These are phyloP conservation scores for Tolypocladium album DNA, from an alignment of 2,329 filamentous ascomycete genomes.

Conservation along the genomic window DNA sequence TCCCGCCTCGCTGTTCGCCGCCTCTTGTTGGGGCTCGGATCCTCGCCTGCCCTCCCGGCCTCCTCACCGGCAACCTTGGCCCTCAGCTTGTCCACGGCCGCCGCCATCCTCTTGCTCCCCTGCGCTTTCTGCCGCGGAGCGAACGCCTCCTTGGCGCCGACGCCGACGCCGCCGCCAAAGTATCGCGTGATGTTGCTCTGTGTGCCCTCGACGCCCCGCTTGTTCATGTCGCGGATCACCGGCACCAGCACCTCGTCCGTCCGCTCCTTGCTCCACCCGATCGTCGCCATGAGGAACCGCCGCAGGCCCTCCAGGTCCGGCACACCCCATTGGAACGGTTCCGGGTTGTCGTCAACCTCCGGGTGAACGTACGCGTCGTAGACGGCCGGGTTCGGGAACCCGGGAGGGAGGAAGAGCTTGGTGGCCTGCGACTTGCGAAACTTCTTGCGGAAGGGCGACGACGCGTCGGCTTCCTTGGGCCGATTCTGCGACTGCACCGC, in stretches of 20 bases:
- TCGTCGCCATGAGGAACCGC: conserved; percentile 77
- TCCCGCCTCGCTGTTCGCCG: conserved; percentile 10
- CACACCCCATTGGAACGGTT: conserved; percentile 88
- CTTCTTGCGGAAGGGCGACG: conserved; percentile 65
- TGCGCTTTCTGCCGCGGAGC: conserved; percentile 55
- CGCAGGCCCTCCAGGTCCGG: conserved; percentile 82
- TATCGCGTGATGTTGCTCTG: conserved; percentile 94
- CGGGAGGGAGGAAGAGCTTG: conserved; percentile 75
- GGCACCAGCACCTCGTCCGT: conserved; percentile 95
- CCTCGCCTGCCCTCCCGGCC: neutral
- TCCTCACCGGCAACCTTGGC: conserved; percentile 15
- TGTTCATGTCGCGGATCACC: conserved; percentile 92
- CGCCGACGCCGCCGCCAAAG: conserved; percentile 66
- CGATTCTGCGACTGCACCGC: conserved; percentile 61
- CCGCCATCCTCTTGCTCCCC: conserved; percentile 64
- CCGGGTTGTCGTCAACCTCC: conserved; percentile 69
- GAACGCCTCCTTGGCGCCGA: conserved; percentile 56
- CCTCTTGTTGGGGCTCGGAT: conserved; percentile 5
- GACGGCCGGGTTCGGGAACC: conserved; percentile 71
- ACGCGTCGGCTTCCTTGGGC: conserved; percentile 48
- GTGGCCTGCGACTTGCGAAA: conserved; percentile 70
- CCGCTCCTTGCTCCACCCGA: conserved; percentile 84
- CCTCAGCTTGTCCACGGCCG: conserved; percentile 59
- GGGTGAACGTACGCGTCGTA: conserved; percentile 76
- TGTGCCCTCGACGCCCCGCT: conserved; percentile 76